phyloP scores from a whole-genome alignment of 495 filamentous ascomycete species.

The Aspergillus egyptiacus region DNA sequence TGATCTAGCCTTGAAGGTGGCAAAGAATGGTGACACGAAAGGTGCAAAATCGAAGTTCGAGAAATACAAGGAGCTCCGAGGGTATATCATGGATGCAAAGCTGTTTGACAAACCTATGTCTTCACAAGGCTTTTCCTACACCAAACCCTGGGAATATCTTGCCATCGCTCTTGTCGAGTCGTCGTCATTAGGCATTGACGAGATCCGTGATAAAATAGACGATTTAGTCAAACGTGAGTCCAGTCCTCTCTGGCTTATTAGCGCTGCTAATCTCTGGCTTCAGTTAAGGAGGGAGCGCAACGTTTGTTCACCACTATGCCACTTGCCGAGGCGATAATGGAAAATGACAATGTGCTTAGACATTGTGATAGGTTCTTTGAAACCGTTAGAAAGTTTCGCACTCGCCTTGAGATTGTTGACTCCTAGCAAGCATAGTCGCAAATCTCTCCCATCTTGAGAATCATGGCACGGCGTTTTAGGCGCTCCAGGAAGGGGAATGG shows the following conservation, averaged over 20 bases:
- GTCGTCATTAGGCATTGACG: neutral
- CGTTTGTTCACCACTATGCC: neutral
- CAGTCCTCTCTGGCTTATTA: neutral
- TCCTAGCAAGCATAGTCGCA: neutral
- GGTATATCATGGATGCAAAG: neutral
- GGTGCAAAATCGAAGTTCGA: neutral
- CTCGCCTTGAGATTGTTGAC: neutral
- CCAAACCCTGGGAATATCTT: neutral
- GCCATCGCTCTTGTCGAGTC: neutral
- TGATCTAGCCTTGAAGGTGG: neutral
- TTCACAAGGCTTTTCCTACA: neutral
- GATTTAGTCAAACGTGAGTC: neutral
- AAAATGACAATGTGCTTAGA: neutral
- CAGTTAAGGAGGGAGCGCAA: neutral
- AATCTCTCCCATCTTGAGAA: neutral
- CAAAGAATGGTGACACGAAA: neutral
- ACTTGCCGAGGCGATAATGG: slow-evolving; percentile 1
- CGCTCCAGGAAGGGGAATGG: too few relatives aligned
- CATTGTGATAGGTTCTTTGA: neutral
- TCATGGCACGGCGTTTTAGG: neutral
- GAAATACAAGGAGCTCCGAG: neutral
- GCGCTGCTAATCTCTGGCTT: neutral
- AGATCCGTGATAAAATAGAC: neutral
- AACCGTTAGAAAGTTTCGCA: neutral
- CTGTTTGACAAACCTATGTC: neutral